phyloP scores from a whole-genome alignment of 78 protist genomes.

The Pelomyxa schiedti region DNA sequence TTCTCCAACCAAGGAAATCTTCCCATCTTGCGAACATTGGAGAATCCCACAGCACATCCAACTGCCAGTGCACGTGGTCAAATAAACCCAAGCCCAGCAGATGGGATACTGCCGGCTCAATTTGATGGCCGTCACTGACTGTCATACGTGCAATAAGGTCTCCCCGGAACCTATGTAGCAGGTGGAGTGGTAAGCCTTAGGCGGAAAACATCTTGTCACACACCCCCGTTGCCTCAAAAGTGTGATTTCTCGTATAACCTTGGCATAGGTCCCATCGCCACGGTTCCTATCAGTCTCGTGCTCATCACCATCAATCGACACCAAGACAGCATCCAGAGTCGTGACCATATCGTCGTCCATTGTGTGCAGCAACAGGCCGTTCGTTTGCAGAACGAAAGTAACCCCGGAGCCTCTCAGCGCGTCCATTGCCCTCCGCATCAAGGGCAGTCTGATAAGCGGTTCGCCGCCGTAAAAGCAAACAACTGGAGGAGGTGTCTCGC shows the following conservation, averaged over 20 bases:
- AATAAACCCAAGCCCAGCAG: neutral
- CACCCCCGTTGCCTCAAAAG: no score
- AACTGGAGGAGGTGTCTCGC: neutral
- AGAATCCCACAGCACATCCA: neutral
- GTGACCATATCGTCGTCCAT: neutral
- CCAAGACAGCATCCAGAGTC: neutral
- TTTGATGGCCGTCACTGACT: neutral
- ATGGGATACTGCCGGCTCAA: neutral
- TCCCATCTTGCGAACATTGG: neutral
- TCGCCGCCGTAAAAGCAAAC: neutral
- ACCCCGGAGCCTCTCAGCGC: neutral
- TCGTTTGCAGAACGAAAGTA: neutral
- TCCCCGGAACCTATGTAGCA: neutral
- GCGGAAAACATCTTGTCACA: no score
- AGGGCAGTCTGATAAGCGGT: neutral
- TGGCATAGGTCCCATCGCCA: neutral
- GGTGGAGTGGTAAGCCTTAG: no score
- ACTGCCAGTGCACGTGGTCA: neutral
- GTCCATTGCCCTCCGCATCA: neutral
- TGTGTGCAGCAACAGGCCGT: neutral
- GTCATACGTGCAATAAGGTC: neutral
- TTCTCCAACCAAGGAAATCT: neutral
- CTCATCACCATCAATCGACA: neutral
- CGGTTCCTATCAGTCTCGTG: neutral
- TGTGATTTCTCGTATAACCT: no score